Evolutionary conservation across 208 protist genomes (phyloP).

Genomic region (Wallacemonas sp.): DNA sequence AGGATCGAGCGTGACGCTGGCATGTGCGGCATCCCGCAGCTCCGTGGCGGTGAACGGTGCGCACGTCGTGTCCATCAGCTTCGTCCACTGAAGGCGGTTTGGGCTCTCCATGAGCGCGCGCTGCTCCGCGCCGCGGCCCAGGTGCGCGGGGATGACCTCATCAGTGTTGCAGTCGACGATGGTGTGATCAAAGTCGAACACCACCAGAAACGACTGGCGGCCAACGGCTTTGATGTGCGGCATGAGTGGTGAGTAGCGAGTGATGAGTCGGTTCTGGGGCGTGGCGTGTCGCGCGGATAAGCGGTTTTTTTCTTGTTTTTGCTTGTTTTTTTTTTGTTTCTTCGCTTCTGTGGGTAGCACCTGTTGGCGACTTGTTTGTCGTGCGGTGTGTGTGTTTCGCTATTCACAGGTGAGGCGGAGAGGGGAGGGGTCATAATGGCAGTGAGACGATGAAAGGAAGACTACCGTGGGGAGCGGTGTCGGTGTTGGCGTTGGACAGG

Average conservation of each 20-base stretch:
- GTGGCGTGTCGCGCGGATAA: too few species aligned
- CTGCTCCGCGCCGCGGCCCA: constrained; percentile 47
- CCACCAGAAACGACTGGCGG: constrained; percentile 81
- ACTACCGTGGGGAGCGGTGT: too few species aligned
- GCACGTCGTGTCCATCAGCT: constrained; percentile 68
- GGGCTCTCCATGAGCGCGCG: constrained; percentile 22
- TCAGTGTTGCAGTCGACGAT: constrained; percentile 87
- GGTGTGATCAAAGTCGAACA: constrained; percentile 92
- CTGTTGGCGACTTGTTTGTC: too few species aligned
- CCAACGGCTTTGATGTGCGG: constrained; percentile 34
- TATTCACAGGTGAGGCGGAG: too few species aligned
- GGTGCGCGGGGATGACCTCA: constrained; percentile 55
- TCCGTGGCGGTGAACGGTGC: constrained; percentile 55
- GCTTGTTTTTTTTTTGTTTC: neutral
- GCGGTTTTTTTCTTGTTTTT: too few species aligned
- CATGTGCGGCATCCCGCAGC: constrained; percentile 41
- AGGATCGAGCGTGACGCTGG: constrained; percentile 51
- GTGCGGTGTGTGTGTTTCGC: too few species aligned
- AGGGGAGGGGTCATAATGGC: too few species aligned
- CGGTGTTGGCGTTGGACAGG: too few species aligned
- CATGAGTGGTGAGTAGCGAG: too few species aligned
- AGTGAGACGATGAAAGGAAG: too few species aligned
- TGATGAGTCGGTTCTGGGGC: too few species aligned
- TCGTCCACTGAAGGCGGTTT: constrained; percentile 68
- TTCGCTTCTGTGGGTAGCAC: too few species aligned